These are phyloP conservation scores for Sclerotinia spermophila DNA, from an alignment of 2,329 filamentous ascomycete species.

Conservation along the genomic window DNA sequence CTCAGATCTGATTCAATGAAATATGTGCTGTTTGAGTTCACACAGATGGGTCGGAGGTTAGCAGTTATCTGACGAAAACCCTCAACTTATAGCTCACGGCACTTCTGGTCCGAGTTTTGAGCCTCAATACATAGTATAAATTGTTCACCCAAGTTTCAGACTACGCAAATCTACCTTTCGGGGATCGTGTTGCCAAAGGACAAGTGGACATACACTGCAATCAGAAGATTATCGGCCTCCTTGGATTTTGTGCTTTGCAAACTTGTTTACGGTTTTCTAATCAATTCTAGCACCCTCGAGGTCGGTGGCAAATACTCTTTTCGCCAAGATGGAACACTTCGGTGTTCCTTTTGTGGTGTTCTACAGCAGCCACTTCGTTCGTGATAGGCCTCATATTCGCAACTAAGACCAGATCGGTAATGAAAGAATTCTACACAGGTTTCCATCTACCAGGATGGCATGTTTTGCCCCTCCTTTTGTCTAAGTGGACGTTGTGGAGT, in stretches of 20 bases:
- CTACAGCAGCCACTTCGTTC: conserved; percentile 14
- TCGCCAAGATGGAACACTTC: neutral
- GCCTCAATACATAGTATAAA: conserved; percentile 8
- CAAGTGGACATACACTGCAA: neutral
- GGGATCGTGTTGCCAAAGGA: neutral
- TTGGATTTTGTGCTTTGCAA: neutral
- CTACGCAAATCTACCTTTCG: neutral
- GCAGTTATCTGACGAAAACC: neutral
- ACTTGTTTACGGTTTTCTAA: neutral
- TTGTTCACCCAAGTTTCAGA: neutral
- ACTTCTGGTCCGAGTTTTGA: neutral
- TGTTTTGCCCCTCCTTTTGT: conserved; percentile 11
- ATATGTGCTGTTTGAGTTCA: conserved; percentile 16
- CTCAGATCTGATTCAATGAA: conserved; percentile 22
- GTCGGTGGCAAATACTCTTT: neutral
- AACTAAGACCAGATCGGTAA: conserved; percentile 11
- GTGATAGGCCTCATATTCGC: conserved; percentile 15
- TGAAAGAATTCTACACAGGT: conserved; percentile 9
- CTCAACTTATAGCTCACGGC: conserved; percentile 16
- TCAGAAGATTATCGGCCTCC: neutral
- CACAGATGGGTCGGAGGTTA: neutral
- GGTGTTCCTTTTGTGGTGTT: neutral
- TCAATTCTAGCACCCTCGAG: neutral
- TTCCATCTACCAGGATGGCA: conserved; percentile 1
- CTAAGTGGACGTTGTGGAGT: conserved; percentile 16